phyloP scores from a whole-genome alignment of 805 yeast species.

The Metschnikowia reukaufii region DNA sequence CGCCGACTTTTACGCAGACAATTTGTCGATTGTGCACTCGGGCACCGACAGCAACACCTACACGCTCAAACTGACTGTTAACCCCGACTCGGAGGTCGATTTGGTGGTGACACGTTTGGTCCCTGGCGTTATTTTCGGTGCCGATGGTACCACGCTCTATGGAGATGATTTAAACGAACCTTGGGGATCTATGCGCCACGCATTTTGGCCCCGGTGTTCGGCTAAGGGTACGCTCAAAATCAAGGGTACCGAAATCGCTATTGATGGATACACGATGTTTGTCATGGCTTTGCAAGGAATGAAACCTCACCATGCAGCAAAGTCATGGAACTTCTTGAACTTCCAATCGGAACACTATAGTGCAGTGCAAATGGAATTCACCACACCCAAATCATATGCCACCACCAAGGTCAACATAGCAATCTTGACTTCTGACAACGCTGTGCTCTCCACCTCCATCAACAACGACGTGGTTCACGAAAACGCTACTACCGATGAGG shows the following conservation, averaged over 20 bases:
- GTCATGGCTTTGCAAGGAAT: constrained; percentile 97
- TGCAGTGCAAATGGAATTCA: constrained; percentile 90
- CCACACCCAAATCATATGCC: constrained; percentile 90
- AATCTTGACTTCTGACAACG: constrained; percentile 62
- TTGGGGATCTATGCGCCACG: constrained; percentile 97
- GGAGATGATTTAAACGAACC: constrained; percentile 84
- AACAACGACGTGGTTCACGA: constrained; percentile 65
- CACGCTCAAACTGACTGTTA: constrained; percentile 60
- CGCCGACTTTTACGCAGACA: constrained; percentile 75
- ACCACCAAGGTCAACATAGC: constrained; percentile 79
- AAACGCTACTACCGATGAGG: constrained; percentile 56
- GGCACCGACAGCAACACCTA: constrained; percentile 48
- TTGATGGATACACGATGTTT: constrained; percentile 66
- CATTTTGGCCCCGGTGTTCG: constrained; percentile 91
- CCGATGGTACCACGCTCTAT: constrained; percentile 79
- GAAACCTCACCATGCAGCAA: constrained; percentile 99
- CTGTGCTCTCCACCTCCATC: constrained; percentile 61
- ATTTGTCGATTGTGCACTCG: constrained; percentile 61
- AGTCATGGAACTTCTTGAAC: constrained; percentile 90
- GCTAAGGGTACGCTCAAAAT: constrained; percentile 64
- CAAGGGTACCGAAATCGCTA: constrained; percentile 34
- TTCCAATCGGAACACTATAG: constrained; percentile 76
- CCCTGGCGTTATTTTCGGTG: constrained; percentile 87
- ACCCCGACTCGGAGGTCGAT: constrained; percentile 69
- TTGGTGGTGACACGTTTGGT: constrained; percentile 58